Evolutionary conservation across 2,329 filamentous ascomycete genomes (phyloP), one percentile per base, ranked within the genome.

Genomic region (Boeremia lycopersici): DNA sequence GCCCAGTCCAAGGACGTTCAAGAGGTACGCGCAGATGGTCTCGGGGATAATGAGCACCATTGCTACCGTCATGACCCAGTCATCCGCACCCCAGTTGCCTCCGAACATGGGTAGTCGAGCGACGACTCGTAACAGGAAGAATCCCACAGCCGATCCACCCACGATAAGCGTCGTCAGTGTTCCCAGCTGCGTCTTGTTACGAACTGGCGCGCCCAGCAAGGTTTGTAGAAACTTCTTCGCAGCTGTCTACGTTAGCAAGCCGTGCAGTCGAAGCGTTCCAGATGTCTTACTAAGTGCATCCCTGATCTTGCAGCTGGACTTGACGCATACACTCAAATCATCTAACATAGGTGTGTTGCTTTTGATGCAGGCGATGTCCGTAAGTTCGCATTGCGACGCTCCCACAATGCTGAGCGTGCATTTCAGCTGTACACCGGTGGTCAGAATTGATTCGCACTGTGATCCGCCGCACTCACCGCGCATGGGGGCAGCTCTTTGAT

Each of bases 1-100:
- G 1, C 82, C 80, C 6, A 83, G 65, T 0, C 82, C 82, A 42
- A 79, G 73, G 28, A 71, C 62, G 40, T 53, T 51, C 36, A 51
- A 52, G 6, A 59, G 31, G 28, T 53, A 28, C 4, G 47, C 40
- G 43, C 45, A 53, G 8, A 46, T 41, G 5, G 48, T 52, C 7
- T 34, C 17, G 6, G 48, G 48, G 9, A 52, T 46, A 10, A 46
- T 52, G 29, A 52, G 19, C 6, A 64, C 62, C 11, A 68, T 40
- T 59, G 35, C 42, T 33, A 31, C 40, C 28, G 53, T 62, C 51
- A 78, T 78, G 4, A 65, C 68, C 62, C 67, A 74, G 48, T 79
- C 76, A 57, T 79, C 77, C 50, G 57, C 59, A 4, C 76, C 76
- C 63, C 76, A 71, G 6, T 60, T 62, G 6, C 76, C 75, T 30